A percentile compares a stretch with the other conserved stretches of the same genome.
phyloP scores from a whole-genome alignment of 2,329 filamentous ascomycete genomes.

The Venturiaceae sp. region DNA sequence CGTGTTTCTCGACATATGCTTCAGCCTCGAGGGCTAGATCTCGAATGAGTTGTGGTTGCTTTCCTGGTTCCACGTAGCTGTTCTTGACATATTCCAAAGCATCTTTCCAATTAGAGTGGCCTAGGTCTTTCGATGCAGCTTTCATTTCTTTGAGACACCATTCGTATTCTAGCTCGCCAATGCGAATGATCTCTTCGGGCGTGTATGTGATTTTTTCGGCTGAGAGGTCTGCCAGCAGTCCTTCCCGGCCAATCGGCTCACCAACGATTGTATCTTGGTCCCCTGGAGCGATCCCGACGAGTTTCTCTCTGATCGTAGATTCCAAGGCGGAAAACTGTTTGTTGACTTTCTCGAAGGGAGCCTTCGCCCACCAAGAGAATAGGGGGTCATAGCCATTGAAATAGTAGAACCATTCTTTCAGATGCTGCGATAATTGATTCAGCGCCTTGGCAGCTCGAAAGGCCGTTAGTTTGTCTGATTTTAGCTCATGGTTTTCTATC shows the following conservation, averaged over 20 bases:
- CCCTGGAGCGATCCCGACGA: slow-evolving; percentile 35
- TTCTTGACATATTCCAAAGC: slow-evolving; percentile 49
- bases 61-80: slow-evolving; percentile 42
- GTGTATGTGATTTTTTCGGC: slow-evolving; percentile 50
- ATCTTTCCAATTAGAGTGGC: slow-evolving; percentile 40
- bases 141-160: slow-evolving; percentile 50
- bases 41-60: slow-evolving; percentile 43
- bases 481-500: slow-evolving; percentile 25
- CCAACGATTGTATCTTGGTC: slow-evolving; percentile 44
- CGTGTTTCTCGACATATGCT: slow-evolving; percentile 41
- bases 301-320: slow-evolving; percentile 26
- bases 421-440: slow-evolving; percentile 27
- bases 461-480: slow-evolving; percentile 30
- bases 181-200: slow-evolving; percentile 44
- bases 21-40: slow-evolving; percentile 42
- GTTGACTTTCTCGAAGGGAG: slow-evolving; percentile 34
- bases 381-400: slow-evolving; percentile 46
- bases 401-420: slow-evolving; percentile 41
- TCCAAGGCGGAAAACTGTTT: slow-evolving; percentile 26
- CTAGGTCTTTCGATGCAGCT: slow-evolving; percentile 38
- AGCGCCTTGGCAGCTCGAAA: slow-evolving; percentile 38
- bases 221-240: slow-evolving; percentile 41
- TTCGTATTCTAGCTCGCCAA: slow-evolving; percentile 41
- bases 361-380: slow-evolving; percentile 47
- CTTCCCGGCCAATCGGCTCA: slow-evolving; percentile 44